Base-by-base conservation (phyloP, 2,329 filamentous ascomycete genomes). In the Ophiosphaerella narmari region DNA sequence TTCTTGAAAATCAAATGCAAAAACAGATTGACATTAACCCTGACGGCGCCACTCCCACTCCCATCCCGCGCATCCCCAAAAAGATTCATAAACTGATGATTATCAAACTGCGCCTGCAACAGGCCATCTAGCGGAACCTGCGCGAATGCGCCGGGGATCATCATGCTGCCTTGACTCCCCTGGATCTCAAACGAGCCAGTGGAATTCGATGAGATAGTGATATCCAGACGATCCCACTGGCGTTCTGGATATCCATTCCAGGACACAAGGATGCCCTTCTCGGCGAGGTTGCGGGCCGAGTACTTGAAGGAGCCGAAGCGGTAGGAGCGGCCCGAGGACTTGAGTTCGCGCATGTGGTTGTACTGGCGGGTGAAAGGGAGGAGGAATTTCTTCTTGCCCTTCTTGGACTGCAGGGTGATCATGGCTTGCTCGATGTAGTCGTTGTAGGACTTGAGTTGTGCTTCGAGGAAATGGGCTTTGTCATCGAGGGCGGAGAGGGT, bases 371-470 rank as follows among this genome's bases (percentile, higher is more conserved):
- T 97, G 73, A 99, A 99, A 12, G 94, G 94, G 73, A 99, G 83
- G 48, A 97, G 82, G 80, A 97, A 97, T 45, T 89, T 85, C 74
- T 95, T 96, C 78, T 95, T 95, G 55, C 88, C 92, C 76, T 97
- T 97, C 75, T 97, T 96, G 76, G 90, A 96, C 74, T 97, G 94
- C 50, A 99, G 80, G 4, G 95, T 99, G 52, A 92, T 83, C 90
- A 99, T 97, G 41, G 94, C 93, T 74, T 96, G 92, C 77, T 99
- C 95, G 68, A 99, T 96, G 75, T 99, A 99, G 77, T 99, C 91
- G 71, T 99, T 96, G 77, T 99, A 99, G 59, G 88, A 94, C 80
- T 96, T 96, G 53, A 96, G 85, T 76, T 99, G 94, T 63, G 91
- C 89, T 70, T 99, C 94, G 8, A 99, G 83, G 75, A 95, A 99